These are phyloP conservation scores for Claviceps cyperi DNA, from an alignment of 2,329 filamentous ascomycete genomes.

Conservation along the genomic window DNA sequence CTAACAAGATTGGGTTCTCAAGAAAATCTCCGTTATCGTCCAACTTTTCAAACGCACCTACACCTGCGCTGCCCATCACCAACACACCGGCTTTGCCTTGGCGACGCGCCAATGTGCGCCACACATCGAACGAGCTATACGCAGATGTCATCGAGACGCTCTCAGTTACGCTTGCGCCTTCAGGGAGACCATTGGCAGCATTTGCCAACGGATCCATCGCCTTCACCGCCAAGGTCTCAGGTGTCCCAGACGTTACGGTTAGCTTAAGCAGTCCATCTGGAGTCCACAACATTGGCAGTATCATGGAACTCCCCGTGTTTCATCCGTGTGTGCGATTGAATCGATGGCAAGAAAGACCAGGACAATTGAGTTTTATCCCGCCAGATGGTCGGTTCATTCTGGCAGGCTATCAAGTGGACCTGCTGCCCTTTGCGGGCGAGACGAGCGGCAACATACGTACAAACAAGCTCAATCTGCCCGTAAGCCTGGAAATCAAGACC, in stretches of 20 bases:
- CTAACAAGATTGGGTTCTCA: neutral
- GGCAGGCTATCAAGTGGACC: constrained; percentile 85
- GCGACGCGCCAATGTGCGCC: constrained; percentile 80
- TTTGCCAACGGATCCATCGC: constrained; percentile 85
- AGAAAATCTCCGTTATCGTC: constrained; percentile 27
- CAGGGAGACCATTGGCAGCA: constrained; percentile 72
- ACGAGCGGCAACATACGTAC: constrained; percentile 39
- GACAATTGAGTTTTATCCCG: constrained; percentile 88
- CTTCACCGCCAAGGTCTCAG: constrained; percentile 90
- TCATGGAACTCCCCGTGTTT: constrained; percentile 83
- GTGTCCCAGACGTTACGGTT: constrained; percentile 78
- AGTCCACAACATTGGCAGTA: constrained; percentile 56
- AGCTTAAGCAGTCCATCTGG: constrained; percentile 68
- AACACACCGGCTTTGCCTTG: constrained; percentile 57
- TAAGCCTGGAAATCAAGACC: constrained; percentile 68
- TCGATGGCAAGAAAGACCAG: constrained; percentile 78
- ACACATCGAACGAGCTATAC: constrained; percentile 94
- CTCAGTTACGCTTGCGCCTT: constrained; percentile 76
- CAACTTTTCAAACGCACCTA: constrained; percentile 23
- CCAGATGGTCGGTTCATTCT: constrained; percentile 90
- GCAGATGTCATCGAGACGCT: constrained; percentile 90
- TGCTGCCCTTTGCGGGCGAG: constrained; percentile 56
- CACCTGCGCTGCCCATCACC: constrained; percentile 26
- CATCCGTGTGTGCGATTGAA: constrained; percentile 87
- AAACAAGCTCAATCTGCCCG: constrained; percentile 64